Base-by-base conservation (phyloP, 345 rosid species). In the Clausena lansium region DNA sequence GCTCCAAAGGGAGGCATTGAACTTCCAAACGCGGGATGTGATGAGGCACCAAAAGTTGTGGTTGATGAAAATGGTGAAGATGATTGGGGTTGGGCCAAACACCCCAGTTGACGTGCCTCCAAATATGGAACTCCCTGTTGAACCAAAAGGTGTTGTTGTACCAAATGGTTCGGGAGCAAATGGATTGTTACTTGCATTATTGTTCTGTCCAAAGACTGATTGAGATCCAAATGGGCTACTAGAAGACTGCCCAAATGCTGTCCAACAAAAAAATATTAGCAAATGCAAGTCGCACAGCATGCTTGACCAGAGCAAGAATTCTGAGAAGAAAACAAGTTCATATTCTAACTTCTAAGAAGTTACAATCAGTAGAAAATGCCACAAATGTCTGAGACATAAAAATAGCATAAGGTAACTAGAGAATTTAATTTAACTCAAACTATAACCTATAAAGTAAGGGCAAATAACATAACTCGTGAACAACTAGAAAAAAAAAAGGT, bases 71-170 rank as follows among this genome's bases (percentile, higher is more conserved):
- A 92, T 19, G 92, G 93, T 6, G 97, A 86, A 24, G 98, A 88
- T 39, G 92, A 28, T 77, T 86, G 95, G 47, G 94, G 39, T 41
- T 27, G 89, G 77, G 55, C 95, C 97, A 88, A 96, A 94, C 80
- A 90, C 87, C 35, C 98, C 97, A 6, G 98, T 94, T 66, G 98
- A 88, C 78, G 95, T 90, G 32, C 94, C 94, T 52, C 98, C 99
- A 77, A 96, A 91, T 25, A 91, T 66, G 55, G 99, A 87, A 76
- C 88, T 82, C 65, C 94, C 94, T 1, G 95, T 87, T 78, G 95
- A 79, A 1, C 93, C 98, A 75, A 96, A 96, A 69, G 94, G 91
- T 36, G 85, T 76, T 77, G 94, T 79, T 71, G 86, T 81, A 41
- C 94, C 91, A 69, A 88, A 91, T 27, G 98, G 93, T 71, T 89